A percentile compares a stretch with the other conserved stretches of the same genome.
Conservation (phyloP, 306 rosid species). For the Pyrus bretschneideri region DNA sequence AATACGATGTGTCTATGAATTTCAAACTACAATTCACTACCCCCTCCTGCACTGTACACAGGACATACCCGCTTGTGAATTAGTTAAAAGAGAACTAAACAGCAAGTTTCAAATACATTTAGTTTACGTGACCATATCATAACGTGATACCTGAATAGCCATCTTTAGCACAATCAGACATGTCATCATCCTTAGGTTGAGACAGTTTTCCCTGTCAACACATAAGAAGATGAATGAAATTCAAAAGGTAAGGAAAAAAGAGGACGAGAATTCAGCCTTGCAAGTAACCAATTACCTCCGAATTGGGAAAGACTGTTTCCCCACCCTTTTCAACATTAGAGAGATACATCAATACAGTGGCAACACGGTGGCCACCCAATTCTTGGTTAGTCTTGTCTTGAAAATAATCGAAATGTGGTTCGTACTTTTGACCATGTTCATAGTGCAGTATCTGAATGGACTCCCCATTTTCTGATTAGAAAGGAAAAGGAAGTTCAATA, state of each 20-base stretch:
- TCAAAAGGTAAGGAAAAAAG: neutral
- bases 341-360: conserved; percentile 92
- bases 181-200: conserved; percentile 42
- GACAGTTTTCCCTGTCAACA: conserved; percentile 35
- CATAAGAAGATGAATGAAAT: neutral
- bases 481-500: neutral
- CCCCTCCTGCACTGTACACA: neutral
- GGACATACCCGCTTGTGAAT: neutral
- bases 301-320: conserved; percentile 79
- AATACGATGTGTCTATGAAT: neutral
- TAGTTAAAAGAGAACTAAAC: neutral
- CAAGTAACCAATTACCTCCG: conserved; percentile 43
- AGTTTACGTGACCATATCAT: neutral
- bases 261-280: neutral
- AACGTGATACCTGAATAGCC: conserved; percentile 74
- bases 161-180: conserved; percentile 69
- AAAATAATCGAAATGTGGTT: conserved; percentile 84
- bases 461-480: conserved; percentile 81
- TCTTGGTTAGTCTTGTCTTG: conserved; percentile 73
- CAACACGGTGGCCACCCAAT: conserved; percentile 84
- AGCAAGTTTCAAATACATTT: neutral
- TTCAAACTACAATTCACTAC: neutral
- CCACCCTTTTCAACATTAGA: conserved; percentile 86
- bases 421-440: conserved; percentile 80
- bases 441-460: conserved; percentile 80